Evolutionary conservation across 192 early-diverging fungal genomes (phyloP), one percentile per base, ranked within the genome.

Genomic region (Coemansia guatemalensis): DNA sequence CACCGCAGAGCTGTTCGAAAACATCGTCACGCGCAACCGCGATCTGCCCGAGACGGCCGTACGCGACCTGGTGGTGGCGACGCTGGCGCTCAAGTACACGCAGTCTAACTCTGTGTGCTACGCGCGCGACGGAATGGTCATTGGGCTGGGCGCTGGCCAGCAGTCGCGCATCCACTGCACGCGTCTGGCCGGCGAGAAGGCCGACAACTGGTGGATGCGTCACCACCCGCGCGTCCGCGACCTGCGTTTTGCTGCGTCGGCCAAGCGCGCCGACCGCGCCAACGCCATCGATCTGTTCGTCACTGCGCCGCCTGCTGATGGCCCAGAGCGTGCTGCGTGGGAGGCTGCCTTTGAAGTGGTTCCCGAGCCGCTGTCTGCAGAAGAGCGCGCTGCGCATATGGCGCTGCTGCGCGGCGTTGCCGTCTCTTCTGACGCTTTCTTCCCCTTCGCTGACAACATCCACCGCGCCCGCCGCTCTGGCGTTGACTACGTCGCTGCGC

Each of bases 101-200:
- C 97, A 99, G 84, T 92, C 90, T 64, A 99, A 99, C 88, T 98
- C 95, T 53, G 94, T 99, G 30, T 96, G 94, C 85, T 99, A 97
- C 68, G 97, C 96, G 63, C 93, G 93, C 82, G 91, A 96, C 79
- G 97, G 97, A 53, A 93, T 94, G 92, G 90, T 97, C 8, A 87
- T 98, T 58, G 97, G 97, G 53, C 82, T 99, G 27, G 97, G 97
- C 52, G 97, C 97, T 58, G 97, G 97, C 48, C 97, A 99, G 85
- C 95, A 99, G 84, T 95, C 93, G 44, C 92, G 97, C 64, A 97
- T 99, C 50, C 97, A 98, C 85, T 98, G 95, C 86, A 97, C 95
- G 8, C 90, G 96, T 55, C 86, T 99, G 56, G 96, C 96, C n/a
- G 95, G 94, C 68, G 96, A 99, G 65, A 99, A 99, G 88, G 95